These are phyloP conservation scores for Tillandsia fasciculata DNA, from an alignment of 176 grass and related monocot genomes.

Conservation along the genomic window DNA sequence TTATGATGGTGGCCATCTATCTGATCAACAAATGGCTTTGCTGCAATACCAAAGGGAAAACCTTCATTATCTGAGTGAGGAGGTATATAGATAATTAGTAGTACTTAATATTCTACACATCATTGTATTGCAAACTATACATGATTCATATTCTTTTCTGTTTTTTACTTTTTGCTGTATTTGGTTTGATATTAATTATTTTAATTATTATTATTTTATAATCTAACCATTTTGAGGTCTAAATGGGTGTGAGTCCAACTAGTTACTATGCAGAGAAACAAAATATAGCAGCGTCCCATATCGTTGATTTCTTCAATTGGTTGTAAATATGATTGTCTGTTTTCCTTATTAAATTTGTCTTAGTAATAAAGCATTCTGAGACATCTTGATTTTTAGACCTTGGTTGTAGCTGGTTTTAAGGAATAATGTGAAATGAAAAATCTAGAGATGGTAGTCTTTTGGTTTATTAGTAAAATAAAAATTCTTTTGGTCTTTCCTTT, in stretches of 20 bases:
- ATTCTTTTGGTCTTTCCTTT: not conserved
- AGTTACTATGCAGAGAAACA: no score
- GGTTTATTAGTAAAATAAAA: not conserved
- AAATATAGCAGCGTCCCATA: no score
- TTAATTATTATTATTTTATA: no score
- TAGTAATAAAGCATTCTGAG: no score
- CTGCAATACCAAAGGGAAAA: conserved; percentile 98
- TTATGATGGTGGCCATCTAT: conserved; percentile 68
- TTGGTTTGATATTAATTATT: no score
- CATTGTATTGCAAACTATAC: conserved; percentile 4
- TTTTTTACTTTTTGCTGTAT: not conserved
- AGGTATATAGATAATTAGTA: conserved; percentile 48
- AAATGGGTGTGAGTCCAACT: no score
- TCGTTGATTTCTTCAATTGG: no score
- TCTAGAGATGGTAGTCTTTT: not conserved
- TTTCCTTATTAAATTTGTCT: no score
- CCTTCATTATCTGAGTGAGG: conserved; percentile 95
- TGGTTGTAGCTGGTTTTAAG: no score
- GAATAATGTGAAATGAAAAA: not conserved
- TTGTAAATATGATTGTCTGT: no score
- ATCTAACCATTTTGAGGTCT: no score
- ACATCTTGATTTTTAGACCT: no score
- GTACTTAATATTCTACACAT: not conserved
- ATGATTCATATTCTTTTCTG: not conserved
- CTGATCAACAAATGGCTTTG: conserved; percentile 95